These are phyloP conservation scores for Diaporthe humulicola DNA, from an alignment of 2,329 filamentous ascomycete species.

Conservation along the genomic window DNA sequence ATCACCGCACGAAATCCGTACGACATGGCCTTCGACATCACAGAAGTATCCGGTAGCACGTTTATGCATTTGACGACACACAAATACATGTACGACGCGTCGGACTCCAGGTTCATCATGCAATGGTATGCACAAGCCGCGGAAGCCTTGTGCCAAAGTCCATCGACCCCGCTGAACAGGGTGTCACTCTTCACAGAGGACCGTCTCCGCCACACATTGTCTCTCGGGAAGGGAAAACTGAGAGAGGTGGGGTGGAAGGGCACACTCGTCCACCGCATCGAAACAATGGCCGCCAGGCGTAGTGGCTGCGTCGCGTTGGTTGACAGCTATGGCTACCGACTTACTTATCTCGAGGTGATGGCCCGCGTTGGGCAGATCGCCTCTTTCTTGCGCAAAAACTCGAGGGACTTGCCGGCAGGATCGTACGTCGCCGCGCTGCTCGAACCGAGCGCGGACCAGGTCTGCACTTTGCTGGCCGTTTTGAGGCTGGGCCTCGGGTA, in stretches of 20 bases:
- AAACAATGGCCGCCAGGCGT: slow-evolving; percentile 48
- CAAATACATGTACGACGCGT: neutral
- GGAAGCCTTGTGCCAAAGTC: slow-evolving; percentile 31
- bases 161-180: slow-evolving; percentile 45
- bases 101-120: neutral
- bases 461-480: slow-evolving; percentile 56
- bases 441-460: slow-evolving; percentile 50
- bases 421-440: slow-evolving; percentile 54
- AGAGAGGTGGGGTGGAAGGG: slow-evolving; percentile 51
- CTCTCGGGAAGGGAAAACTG: slow-evolving; percentile 41
- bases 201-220: slow-evolving; percentile 31
- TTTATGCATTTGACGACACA: neutral
- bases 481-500: slow-evolving; percentile 53
- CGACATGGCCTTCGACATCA: slow-evolving; percentile 2
- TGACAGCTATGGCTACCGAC: too few species aligned
- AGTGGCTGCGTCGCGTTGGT: too few species aligned
- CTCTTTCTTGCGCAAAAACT: slow-evolving; percentile 41
- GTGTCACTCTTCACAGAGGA: slow-evolving; percentile 51
- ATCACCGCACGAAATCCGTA: slow-evolving; percentile 19
- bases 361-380: too few species aligned
- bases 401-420: slow-evolving; percentile 2
- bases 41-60: neutral
- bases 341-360: too few species aligned
- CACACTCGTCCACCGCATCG: slow-evolving; percentile 49
- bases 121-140: slow-evolving; percentile 42